Percentiles rank a stretch among this genome's conserved stretches.
Conservation (phyloP, 805 yeast genomes). For the Saccharomycodes ludwigii region DNA sequence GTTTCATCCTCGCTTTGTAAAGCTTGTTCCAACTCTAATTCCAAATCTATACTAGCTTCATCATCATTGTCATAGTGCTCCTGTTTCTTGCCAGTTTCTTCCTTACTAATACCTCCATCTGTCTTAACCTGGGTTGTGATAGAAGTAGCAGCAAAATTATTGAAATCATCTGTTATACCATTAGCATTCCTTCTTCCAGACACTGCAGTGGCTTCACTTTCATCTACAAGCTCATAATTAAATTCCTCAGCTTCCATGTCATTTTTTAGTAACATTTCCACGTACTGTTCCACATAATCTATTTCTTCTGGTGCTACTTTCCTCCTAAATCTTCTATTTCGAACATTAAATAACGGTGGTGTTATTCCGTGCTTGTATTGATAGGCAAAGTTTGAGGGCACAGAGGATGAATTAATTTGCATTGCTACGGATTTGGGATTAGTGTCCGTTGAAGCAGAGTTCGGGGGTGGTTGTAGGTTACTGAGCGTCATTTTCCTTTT, state of each 20-base stretch:
- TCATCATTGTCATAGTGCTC: constrained; percentile 5
- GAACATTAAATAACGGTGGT: constrained; percentile 63
- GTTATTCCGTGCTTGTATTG: constrained; percentile 68
- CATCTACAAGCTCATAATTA: constrained; percentile 62
- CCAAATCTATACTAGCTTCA: constrained; percentile 30
- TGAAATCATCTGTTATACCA: constrained; percentile 11
- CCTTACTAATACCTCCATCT: constrained; percentile 21
- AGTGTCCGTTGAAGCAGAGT: too few species aligned
- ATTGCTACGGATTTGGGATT: constrained; percentile 17
- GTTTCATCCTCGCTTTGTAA: constrained; percentile 27
- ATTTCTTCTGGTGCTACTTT: constrained; percentile 59
- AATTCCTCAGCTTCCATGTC: constrained; percentile 81
- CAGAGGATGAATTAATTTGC: background rate
- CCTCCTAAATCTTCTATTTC: constrained; percentile 58
- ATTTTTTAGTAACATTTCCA: constrained; percentile 57
- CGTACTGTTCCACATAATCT: constrained; percentile 66
- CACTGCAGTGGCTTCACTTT: constrained; percentile 27
- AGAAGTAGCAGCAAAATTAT: background rate
- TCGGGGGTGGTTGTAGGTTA: too few species aligned
- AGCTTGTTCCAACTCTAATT: constrained; percentile 46
- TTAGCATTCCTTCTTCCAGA: constrained; percentile 1
- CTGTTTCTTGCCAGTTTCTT: constrained; percentile 7
- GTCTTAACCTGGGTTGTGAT: background rate
- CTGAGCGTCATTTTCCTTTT: too few species aligned
- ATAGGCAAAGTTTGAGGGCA: constrained; percentile 8